Conservation (phyloP, 805 yeast genomes). For the Metschnikowia anglica region DNA sequence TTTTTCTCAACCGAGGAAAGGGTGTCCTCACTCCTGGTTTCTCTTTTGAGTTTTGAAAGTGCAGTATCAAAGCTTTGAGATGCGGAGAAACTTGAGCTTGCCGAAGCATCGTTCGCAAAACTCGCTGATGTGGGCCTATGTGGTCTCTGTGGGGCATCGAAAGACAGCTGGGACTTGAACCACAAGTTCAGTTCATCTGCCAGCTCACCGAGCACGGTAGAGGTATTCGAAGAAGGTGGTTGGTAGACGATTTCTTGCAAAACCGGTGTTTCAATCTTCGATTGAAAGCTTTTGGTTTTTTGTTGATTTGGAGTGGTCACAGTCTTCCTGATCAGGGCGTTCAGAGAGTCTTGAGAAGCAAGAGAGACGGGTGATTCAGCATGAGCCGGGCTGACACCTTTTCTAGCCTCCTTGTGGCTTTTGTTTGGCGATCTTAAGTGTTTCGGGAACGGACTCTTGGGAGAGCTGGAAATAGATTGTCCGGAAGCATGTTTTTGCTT, state of each 20-base stretch:
- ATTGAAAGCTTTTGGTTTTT: background rate
- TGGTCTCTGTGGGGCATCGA: constrained; percentile 2
- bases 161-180: constrained; percentile 10
- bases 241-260: constrained; percentile 1
- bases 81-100: constrained; percentile 5
- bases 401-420: background rate
- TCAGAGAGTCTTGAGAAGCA: background rate
- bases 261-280: constrained; percentile 5
- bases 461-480: background rate
- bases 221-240: constrained; percentile 1
- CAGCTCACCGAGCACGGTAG: constrained; percentile 9
- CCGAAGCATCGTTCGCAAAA: no score
- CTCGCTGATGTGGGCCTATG: background rate
- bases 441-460: background rate
- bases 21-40: constrained; percentile 6
- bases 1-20: constrained; percentile 3
- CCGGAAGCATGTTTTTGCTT: constrained; percentile 7
- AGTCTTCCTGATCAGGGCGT: background rate
- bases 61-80: constrained; percentile 19
- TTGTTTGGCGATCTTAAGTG: background rate
- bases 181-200: constrained; percentile 9
- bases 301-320: background rate
- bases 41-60: constrained; percentile 17
- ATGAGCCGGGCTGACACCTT: background rate
- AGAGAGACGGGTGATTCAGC: background rate